Evolutionary conservation across 176 grass and related monocot genomes (phyloP), one percentile per base, ranked within the genome.

Genomic region (Oryza glaberrima): DNA sequence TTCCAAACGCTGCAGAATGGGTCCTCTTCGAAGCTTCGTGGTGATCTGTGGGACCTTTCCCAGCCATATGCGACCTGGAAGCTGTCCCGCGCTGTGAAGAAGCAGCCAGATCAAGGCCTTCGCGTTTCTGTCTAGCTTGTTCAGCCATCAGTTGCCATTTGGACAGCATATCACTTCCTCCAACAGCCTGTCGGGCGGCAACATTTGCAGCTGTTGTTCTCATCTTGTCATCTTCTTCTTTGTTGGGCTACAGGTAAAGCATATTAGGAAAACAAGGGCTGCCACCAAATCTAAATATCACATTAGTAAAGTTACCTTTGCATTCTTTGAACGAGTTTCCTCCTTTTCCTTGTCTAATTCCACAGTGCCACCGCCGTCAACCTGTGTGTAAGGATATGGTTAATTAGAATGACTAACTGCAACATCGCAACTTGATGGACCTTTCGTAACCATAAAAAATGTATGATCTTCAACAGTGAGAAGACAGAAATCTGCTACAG

Each of bases 121-220:
- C 92, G 26, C 92, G 94, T 70, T 96, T 96, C 67, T 96, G 94
- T 64, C 86, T 91, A 41, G 94, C 94, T 81, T 96, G 96, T 79
- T 99, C 97, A 73, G 91, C 97, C 97, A 99, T 99, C 47, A 96
- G 76, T 78, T 99, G 97, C 97, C 97, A 96, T 83, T 96, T 99
- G 23, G 97, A 96, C 14, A 99, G 82, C 94, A 96, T 90, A 65
- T 99, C 97, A 80, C 93, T 94, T 84, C 97, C 94, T 73, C 97
- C 97, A 79, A 91, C 91, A 11, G 97, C 97, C 77, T 91, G 94
- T 54, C 94, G 88, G 14, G 90, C 92, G 44, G 97, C 97, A 71
- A 96, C 97, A 82, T 99, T 99, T 15, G 97, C 97, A 73, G 97
- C 94, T 34, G 88, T 96, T 19, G 97, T 85, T 85, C 97, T 94